phyloP scores from a whole-genome alignment of 768 basidiomycete genomes.

The Russula brevipes region DNA sequence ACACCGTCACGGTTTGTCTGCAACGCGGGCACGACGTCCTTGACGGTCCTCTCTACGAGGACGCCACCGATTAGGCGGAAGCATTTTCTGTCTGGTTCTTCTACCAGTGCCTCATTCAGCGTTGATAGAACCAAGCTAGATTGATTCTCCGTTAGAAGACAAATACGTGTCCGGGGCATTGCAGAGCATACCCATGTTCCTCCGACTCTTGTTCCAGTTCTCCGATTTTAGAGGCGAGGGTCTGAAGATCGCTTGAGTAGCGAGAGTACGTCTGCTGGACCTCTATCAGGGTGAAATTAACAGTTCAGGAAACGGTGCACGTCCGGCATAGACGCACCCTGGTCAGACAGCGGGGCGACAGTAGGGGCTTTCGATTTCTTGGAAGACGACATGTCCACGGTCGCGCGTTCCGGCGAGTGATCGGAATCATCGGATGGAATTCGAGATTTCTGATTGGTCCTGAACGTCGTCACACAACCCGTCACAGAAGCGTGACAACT shows the following conservation, averaged over 20 bases:
- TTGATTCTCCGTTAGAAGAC: conserved; percentile 3
- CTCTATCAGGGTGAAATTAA: conserved; percentile 44
- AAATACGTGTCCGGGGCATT: background rate
- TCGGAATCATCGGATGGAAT: conserved; percentile 23
- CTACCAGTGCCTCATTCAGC: conserved; percentile 71
- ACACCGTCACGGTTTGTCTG: conserved; percentile 89
- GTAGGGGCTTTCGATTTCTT: conserved; percentile 58
- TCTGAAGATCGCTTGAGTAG: conserved; percentile 83
- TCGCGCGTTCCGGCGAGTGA: background rate
- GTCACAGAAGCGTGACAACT: conserved; percentile 14
- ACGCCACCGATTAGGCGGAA: conserved; percentile 96
- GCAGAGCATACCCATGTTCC: conserved; percentile 73
- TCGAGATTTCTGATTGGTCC: conserved; percentile 44
- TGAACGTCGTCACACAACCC: conserved; percentile 26
- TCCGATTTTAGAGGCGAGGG: conserved; percentile 89
- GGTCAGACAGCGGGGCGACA: conserved; percentile 54
- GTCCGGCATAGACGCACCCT: conserved; percentile 53
- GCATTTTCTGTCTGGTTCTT: conserved; percentile 88
- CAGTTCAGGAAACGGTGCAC: background rate
- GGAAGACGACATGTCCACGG: conserved; percentile 42
- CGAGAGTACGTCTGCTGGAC: conserved; percentile 78
- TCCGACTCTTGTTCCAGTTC: conserved; percentile 96
- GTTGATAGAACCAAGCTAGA: conserved; percentile 83
- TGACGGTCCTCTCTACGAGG: conserved; percentile 91
- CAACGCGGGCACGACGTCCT: conserved; percentile 87